Evolutionary conservation across 352 stramenopile species (phyloP), one percentile per base, ranked within the genome.

Genomic region (Phytophthora hibernalis): DNA sequence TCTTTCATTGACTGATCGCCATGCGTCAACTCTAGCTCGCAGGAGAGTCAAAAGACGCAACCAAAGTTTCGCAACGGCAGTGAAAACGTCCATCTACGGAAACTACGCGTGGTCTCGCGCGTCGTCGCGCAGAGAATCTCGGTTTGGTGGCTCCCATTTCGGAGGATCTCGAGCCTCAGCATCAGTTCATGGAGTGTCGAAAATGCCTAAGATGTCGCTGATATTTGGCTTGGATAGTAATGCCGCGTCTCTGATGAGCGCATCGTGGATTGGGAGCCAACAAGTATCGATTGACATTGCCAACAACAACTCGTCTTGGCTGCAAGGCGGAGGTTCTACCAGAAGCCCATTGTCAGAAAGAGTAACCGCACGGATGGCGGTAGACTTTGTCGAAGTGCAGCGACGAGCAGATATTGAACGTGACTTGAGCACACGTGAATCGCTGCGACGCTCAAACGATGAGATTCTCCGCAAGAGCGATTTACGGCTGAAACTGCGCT

Each of bases 401-500:
- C 77, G 77, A 11, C 70, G 81, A 51, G 61, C 80, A 16, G 77
- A 76, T 9, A 86, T 90, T 37, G 55, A 62, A n/a, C 68, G 65
- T 2, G 79, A 87, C 22, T 75, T 90, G 11, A 65, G 59, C n/a
- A 74, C 60, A 12, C 72, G 81, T 3, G 79, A 88, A 37, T 72
- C 52, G 1, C 49, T 70, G 2, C 64, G 78, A 21, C 70, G 69
- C 6, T 68, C 79, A 1, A 71, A 73, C 1, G 62, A 74, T 4
- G 55, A 75, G 15, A 62, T 82, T 10, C 65, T 70, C 5, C 81
- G 81, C 20, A 88, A 78, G 37, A 65, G 55, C 3, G 66, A 77
- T 5, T 15, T 85, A 4, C 72, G 74, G 31, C 50, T 87, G 9
- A 85, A 85, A 51, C 42, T 90, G 26, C 77, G 81, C 0, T 88